A percentile compares a stretch with the other conserved stretches of the same genome.
Conservation (phyloP, 345 rosid genomes). For the Linum usitatissimum region DNA sequence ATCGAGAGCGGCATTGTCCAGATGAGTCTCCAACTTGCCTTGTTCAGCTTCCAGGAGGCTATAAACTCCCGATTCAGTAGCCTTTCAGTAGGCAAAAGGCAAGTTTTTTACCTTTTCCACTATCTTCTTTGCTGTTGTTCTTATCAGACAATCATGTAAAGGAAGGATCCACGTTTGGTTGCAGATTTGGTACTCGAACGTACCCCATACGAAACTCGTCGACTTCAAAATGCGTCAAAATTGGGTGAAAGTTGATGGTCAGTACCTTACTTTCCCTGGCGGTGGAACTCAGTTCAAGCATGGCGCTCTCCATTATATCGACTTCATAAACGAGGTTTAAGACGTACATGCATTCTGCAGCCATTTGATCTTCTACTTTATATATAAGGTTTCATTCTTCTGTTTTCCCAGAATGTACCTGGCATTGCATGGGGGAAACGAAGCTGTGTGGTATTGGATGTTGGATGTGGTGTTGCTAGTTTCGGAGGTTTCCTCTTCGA, state of each 20-base stretch:
- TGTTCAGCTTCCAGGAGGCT: slow-evolving; percentile 79
- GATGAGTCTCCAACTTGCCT: slow-evolving; percentile 80
- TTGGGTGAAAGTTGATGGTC: slow-evolving; percentile 93
- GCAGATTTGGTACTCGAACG: slow-evolving; percentile 89
- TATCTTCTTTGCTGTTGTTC: too few species aligned
- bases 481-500: slow-evolving; percentile 95
- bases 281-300: slow-evolving; percentile 96
- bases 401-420: slow-evolving; percentile 55
- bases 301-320: slow-evolving; percentile 88
- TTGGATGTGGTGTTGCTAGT: slow-evolving; percentile 99
- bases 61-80: slow-evolving; percentile 69
- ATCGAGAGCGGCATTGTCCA: slow-evolving; percentile 97
- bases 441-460: slow-evolving; percentile 80
- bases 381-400: neutral
- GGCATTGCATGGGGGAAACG: slow-evolving; percentile 77
- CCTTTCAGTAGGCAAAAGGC: slow-evolving; percentile 96
- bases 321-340: slow-evolving; percentile 76
- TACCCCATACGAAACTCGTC: slow-evolving; percentile 91
- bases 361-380: neutral
- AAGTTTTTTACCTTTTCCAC: slow-evolving; percentile 1
- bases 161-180: neutral
- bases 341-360: too few species aligned
- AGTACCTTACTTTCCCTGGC: slow-evolving; percentile 92
- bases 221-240: slow-evolving; percentile 88
- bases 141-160: neutral